Percentiles rank a stretch among this genome's conserved stretches.
Conservation (phyloP, 345 rosid genomes). For the rapeseed (Brassica napus) region DNA sequence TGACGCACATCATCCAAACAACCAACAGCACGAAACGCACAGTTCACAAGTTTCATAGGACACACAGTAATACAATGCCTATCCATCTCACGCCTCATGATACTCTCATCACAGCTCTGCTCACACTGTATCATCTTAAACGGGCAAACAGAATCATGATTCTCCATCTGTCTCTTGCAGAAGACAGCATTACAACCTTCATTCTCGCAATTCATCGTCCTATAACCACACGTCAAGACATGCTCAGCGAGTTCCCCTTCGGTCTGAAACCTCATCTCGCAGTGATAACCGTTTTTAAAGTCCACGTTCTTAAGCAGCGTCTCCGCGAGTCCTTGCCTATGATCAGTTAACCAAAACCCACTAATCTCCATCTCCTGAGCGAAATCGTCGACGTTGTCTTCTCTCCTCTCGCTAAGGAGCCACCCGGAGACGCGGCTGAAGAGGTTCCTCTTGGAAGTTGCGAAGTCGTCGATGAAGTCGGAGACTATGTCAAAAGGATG, state of each 20-base stretch:
- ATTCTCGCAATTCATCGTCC: conserved; percentile 59
- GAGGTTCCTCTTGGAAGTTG: conserved; percentile 63
- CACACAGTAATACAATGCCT: conserved; percentile 87
- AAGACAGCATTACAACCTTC: conserved; percentile 66
- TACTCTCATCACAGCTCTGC: conserved; percentile 61
- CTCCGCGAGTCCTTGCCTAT: conserved; percentile 59
- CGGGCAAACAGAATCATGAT: conserved; percentile 71
- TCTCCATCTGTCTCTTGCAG: conserved; percentile 56
- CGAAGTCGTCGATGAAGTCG: conserved; percentile 72
- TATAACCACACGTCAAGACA: conserved; percentile 50
- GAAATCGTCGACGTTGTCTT: conserved; percentile 84
- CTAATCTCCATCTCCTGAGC: conserved; percentile 82
- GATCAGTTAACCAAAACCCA: conserved; percentile 71
- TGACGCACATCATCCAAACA: conserved; percentile 63
- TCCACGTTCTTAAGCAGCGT: conserved; percentile 77
- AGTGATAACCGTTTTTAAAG: conserved; percentile 62
- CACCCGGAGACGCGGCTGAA: conserved; percentile 82
- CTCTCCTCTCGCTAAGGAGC: conserved; percentile 83
- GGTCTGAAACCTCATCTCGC: conserved; percentile 60
- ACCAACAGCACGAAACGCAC: conserved; percentile 80
- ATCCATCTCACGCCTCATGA: conserved; percentile 89
- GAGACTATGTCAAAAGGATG: conserved; percentile 74
- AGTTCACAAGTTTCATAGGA: conserved; percentile 80
- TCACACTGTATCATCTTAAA: conserved; percentile 68
- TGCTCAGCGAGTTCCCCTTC: conserved; percentile 59